Conservation (phyloP, 2,329 filamentous ascomycete species). For the Colletotrichum lindemuthianum region DNA sequence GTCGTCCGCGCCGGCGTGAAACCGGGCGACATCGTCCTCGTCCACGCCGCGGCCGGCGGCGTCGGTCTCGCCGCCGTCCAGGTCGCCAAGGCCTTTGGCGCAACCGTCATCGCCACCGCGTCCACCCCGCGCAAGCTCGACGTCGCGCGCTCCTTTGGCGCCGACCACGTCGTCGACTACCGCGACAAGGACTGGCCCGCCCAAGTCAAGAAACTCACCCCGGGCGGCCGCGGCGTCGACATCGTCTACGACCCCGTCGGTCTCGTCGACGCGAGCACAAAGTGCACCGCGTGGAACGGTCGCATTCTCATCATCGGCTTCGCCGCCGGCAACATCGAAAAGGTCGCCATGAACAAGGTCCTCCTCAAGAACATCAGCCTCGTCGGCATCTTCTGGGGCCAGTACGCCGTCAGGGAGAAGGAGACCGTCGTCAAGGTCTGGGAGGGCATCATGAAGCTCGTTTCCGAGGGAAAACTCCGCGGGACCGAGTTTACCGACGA, state of each 20-base stretch:
- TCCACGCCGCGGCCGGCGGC: constrained; percentile 92
- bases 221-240: constrained; percentile 79
- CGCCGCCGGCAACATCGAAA: constrained; percentile 75
- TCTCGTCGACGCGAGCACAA: constrained; percentile 85
- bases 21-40: constrained; percentile 84
- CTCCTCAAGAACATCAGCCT: constrained; percentile 92
- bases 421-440: constrained; percentile 79
- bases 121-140: constrained; percentile 82
- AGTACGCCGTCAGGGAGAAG: constrained; percentile 78
- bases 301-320: constrained; percentile 90
- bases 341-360: constrained; percentile 91
- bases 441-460: constrained; percentile 82
- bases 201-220: constrained; percentile 80
- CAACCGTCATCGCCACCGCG: constrained; percentile 92
- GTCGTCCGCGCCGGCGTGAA: constrained; percentile 82
- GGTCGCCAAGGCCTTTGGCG: constrained; percentile 90
- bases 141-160: constrained; percentile 82
- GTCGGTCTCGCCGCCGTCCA: constrained; percentile 93
- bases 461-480: constrained; percentile 80
- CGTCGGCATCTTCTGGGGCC: constrained; percentile 92
- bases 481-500: constrained; percentile 86
- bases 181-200: constrained; percentile 70
- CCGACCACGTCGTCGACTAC: constrained; percentile 87
- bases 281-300: constrained; percentile 94
- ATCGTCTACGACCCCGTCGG: constrained; percentile 97